Base-by-base conservation (phyloP, 1,284 basidiomycete species). In the Austroboletus niveus region DNA sequence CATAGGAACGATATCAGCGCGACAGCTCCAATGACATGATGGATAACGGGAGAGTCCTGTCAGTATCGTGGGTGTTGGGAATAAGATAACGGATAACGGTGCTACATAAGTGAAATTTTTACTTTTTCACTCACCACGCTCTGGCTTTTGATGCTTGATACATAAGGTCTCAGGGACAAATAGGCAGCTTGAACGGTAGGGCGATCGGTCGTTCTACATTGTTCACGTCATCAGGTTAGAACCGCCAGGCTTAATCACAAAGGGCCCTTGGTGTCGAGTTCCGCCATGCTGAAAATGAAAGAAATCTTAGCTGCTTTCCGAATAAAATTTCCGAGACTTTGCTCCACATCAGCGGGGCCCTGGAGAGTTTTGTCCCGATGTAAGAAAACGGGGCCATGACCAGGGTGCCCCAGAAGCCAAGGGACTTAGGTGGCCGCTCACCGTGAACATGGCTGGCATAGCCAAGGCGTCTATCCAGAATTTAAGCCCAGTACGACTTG, bases 331-430 rank as follows among this genome's bases (percentile, higher is more conserved):
- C 35, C 15, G 11, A 7, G 35, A 7, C 35, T 36, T 14, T 65
- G 27, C 4, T 61, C 58, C 47, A 81, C 81, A 3, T 74, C 76
- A 4, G 79, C 78, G 14, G 81, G 75, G 48, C 84, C 8, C 75
- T 79, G 38, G 81, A 76, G 40, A 81, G 73, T 60, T 82, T 78
- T 22, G 77, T 80, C 57, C 78, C 71, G 47, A 78, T 78, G 66
- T 75, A 79, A 31, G 73, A 77, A 64, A 82, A 79, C 51, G 61
- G 66, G 55, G 60, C 60, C 48, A 61, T 72, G 15, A 49, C 57
- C 49, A 68, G 56, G 51, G 66, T 57, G 9, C 52, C 58, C 52
- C 57, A 64, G 24, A 60, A 62, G 8, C 60, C 65, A 35, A 66
- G 60, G 41, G 62, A 63, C 32, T 54, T 39, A 22, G 55, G 49